A percentile compares a stretch with the other conserved stretches of the same genome.
Evolutionary conservation across 768 basidiomycete species (phyloP).

Genomic region (Mycena crocata): DNA sequence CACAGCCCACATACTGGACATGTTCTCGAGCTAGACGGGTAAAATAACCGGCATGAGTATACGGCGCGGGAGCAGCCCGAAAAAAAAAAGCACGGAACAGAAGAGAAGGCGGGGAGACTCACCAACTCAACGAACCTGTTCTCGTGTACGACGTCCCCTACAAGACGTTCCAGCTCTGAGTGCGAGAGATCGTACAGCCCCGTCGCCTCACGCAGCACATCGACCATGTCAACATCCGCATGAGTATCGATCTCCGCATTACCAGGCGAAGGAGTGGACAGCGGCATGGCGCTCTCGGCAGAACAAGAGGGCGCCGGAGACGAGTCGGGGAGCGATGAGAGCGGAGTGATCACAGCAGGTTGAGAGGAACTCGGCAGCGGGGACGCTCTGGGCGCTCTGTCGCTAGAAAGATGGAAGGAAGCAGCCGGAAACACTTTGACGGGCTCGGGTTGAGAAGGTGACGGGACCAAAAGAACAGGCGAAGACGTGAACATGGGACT

Average conservation of each 20-base stretch:
- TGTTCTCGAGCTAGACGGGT: conserved; percentile 59
- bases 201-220: conserved; percentile 57
- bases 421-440: conserved; percentile 1
- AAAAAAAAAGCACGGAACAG: too few species aligned
- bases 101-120: too few species aligned
- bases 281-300: conserved; percentile 41
- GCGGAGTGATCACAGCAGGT: too few species aligned
- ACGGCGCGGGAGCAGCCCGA: not conserved
- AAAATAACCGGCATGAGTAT: not conserved
- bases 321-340: conserved; percentile 41
- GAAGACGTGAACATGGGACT: too few species aligned
- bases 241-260: conserved; percentile 19
- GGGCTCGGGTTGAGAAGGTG: conserved; percentile 21
- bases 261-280: conserved; percentile 40
- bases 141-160: conserved; percentile 74
- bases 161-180: conserved; percentile 63
- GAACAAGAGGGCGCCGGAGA: conserved; percentile 47
- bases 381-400: not conserved
- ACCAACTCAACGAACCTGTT: conserved; percentile 86
- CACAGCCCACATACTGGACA: conserved; percentile 65
- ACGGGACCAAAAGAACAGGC: conserved; percentile 15
- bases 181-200: conserved; percentile 66
- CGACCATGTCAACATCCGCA: too few species aligned
- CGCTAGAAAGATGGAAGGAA: conserved; percentile 14
- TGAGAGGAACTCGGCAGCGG: conserved; percentile 22